Base-by-base conservation (phyloP, 805 yeast species). In the Metschnikowia borealis region DNA sequence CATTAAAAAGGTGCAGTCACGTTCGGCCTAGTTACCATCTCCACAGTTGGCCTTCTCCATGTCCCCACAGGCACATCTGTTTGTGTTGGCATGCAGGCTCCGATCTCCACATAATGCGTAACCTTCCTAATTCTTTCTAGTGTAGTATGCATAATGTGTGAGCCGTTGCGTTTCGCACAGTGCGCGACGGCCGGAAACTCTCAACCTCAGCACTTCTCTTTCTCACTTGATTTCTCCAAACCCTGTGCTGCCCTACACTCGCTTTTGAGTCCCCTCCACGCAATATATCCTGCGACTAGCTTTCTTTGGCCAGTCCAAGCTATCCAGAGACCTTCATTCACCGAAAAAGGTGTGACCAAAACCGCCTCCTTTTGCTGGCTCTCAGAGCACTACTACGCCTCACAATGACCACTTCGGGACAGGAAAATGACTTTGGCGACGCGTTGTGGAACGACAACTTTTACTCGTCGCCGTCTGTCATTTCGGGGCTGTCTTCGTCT, bases 381-480 rank as follows among this genome's bases (percentile, higher is more conserved):
- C 45, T 42, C 20, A n/a, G 38, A 42, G 38, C 38, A 20, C 38
- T 32, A 11, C 33, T 33, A 20, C 21, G n/a, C 38, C 45, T 42
- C 38, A 34, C 38, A 13, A 42, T 42, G 45, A 34, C 23, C 8
- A 55, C 54, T 55, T 50, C 57, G n/a, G 45, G 45, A 21, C 39
- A 26, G 39, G 55, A 51, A 18, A 61, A 62, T 44, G 62, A 58
- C 43, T 57, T 53, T 39, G 75, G 70, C 52, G 69, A 66, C n/a
- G 60, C 63, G 32, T 64, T 70, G 29, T 56, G 70, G 61, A 67
- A 57, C 50, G 61, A 65, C 54, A 58, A 54, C 41, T 71, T 71
- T 58, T 71, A 71, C 54, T 63, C 70, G 43, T 61, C 68, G 17
- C 51, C 62, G 6, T 54, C 60, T 10, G 55, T 58, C 18, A 53